Base-by-base conservation (phyloP, 2,329 filamentous ascomycete species). In the Tolypocladium amazonense region DNA sequence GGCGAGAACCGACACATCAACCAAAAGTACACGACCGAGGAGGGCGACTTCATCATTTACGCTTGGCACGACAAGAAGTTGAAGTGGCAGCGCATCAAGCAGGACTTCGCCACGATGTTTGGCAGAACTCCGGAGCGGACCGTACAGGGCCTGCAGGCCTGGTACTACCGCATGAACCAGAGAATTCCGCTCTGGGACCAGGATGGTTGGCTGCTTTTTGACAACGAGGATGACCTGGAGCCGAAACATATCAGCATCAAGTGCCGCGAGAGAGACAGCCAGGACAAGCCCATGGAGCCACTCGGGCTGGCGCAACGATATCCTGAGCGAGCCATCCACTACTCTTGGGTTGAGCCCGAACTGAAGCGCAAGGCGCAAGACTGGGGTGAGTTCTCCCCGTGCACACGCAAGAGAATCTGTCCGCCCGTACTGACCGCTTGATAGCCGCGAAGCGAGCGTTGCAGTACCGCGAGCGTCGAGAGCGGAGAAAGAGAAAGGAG, bases 311-410 rank as follows among this genome's bases (percentile, higher is more conserved):
- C 70, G 0, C 73, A 75, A 58, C 71, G 79, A n/a, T 80, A 76
- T 59, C 79, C 79, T 2, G 78, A 80, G 60, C 72, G 76, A 30
- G 77, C 77, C 8, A 69, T 80, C 43, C 68, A 72, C 41, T 81
- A 80, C 64, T 57, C 66, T 5, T 81, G 78, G 78, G 75, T 80
- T 18, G 69, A 74, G 9, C 58, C 67, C 2, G 71, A 75, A 55
- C 63, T 75, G 56, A 76, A 76, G 64, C 61, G 65, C 53, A 69
- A 72, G 43, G 73, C 75, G 9, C 68, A 69, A 58, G 68, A 74
- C 59, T 72, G 76, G 65, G 72, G 77, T 79, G 68, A 68, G 77
- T 76, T 33, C 27, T 11, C 11, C 8, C 27, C 5, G 6, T 18
- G 27, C 33, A 23, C 25, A 37, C 25, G 33, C n/a, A 56, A 35